A percentile compares a stretch with the other conserved stretches of the same genome.
These are phyloP conservation scores for Fusarium decemcellulare DNA, from an alignment of 2,329 filamentous ascomycete genomes.

Conservation along the genomic window DNA sequence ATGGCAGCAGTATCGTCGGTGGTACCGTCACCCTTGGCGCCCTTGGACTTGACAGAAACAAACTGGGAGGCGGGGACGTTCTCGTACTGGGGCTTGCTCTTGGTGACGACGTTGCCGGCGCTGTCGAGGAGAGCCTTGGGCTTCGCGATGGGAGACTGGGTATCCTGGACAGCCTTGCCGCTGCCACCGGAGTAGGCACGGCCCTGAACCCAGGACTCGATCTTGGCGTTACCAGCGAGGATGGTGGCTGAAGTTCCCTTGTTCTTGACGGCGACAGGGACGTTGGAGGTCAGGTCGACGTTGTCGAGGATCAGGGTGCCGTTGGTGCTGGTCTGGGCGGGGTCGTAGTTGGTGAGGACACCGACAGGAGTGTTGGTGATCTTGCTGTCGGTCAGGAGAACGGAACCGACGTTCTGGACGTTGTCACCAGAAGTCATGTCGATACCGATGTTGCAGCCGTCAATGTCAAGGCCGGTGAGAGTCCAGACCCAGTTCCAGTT, in stretches of 20 bases:
- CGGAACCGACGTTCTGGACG: slow-evolving; percentile 85
- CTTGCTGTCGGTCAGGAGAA: slow-evolving; percentile 82
- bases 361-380: slow-evolving; percentile 83
- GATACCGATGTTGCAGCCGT: slow-evolving; percentile 81
- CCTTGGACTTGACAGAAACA: slow-evolving; percentile 84
- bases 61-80: slow-evolving; percentile 77
- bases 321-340: slow-evolving; percentile 75
- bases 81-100: slow-evolving; percentile 92
- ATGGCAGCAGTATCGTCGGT: slow-evolving; percentile 91
- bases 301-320: slow-evolving; percentile 91
- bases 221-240: slow-evolving; percentile 77
- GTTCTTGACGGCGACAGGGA: slow-evolving; percentile 76
- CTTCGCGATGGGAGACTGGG: slow-evolving; percentile 69
- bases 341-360: slow-evolving; percentile 81
- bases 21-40: slow-evolving; percentile 88
- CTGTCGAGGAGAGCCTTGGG: slow-evolving; percentile 75
- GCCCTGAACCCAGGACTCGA: slow-evolving; percentile 85
- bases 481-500: slow-evolving; percentile 95
- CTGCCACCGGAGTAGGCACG: slow-evolving; percentile 72
- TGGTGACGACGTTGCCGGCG: slow-evolving; percentile 81
- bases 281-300: slow-evolving; percentile 81
- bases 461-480: slow-evolving; percentile 81
- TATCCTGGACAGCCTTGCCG: slow-evolving; percentile 71
- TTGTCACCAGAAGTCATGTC: slow-evolving; percentile 80
- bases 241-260: slow-evolving; percentile 70